These are phyloP conservation scores for Kurtzmaniella cleridarum DNA, from an alignment of 805 yeast genomes.

Conservation along the genomic window DNA sequence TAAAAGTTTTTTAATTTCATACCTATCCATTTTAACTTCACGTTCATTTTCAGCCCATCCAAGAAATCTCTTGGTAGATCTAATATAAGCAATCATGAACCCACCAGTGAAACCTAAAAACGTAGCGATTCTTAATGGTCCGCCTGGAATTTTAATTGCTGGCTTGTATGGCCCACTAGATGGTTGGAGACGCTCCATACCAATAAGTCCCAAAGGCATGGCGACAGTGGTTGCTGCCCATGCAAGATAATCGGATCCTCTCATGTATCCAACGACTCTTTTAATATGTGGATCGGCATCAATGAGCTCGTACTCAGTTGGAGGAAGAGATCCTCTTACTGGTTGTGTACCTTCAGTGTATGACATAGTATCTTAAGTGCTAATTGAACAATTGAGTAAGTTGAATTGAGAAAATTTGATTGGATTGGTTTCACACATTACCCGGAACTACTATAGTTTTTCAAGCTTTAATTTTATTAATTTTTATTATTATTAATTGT, in stretches of 20 bases:
- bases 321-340: conserved; percentile 33
- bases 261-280: conserved; percentile 67
- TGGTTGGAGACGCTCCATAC: conserved; percentile 42
- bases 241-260: conserved; percentile 57
- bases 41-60: conserved; percentile 69
- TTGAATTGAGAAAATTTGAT: conserved; percentile 30
- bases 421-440: conserved; percentile 14
- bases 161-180: conserved; percentile 36
- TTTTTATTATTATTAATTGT: too few species aligned
- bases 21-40: conserved; percentile 70
- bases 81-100: conserved; percentile 62
- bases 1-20: conserved; percentile 62
- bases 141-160: conserved; percentile 49
- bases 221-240: conserved; percentile 40
- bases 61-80: conserved; percentile 67
- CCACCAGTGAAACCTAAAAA: conserved; percentile 69
- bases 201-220: conserved; percentile 36
- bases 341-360: conserved; percentile 35
- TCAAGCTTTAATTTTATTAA: too few species aligned
- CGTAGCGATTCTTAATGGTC: conserved; percentile 54
- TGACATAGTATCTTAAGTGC: conserved; percentile 23
- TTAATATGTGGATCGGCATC: conserved; percentile 76
- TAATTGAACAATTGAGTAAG: conserved; percentile 4
- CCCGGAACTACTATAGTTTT: too few species aligned
- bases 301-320: conserved; percentile 45